Percentiles rank a stretch among this genome's conserved stretches.
Conservation (phyloP, 306 rosid species). For the Dryas octopetala region DNA sequence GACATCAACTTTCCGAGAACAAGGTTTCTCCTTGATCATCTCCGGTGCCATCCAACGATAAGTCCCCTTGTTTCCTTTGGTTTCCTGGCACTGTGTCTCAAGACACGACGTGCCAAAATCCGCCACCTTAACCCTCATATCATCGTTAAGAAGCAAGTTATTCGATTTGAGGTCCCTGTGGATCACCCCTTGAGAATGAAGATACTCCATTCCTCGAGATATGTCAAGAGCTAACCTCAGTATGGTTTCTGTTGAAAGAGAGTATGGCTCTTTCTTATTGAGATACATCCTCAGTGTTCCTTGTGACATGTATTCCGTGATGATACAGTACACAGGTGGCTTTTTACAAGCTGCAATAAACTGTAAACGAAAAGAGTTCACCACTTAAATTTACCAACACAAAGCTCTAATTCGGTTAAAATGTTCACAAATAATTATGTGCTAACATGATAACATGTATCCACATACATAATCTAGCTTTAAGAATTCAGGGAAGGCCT, state of each 20-base stretch:
- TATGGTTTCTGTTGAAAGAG: conserved; percentile 83
- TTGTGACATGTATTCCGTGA: conserved; percentile 98
- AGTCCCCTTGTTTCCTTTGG: conserved; percentile 98
- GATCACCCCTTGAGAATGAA: conserved; percentile 95
- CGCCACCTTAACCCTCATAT: conserved; percentile 97
- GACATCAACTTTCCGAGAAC: conserved; percentile 84
- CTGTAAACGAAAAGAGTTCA: conserved; percentile 31
- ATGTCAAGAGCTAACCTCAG: conserved; percentile 93
- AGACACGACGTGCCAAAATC: conserved; percentile 97
- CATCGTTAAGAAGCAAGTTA: conserved; percentile 91
- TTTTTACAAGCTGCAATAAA: conserved; percentile 96
- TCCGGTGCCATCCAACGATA: conserved; percentile 99
- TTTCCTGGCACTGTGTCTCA: conserved; percentile 78
- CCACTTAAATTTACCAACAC: background rate
- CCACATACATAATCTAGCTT: no score
- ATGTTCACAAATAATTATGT: background rate
- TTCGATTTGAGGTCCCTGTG: conserved; percentile 93
- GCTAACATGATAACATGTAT: background rate
- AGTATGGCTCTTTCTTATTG: conserved; percentile 96
- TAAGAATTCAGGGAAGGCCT: no score
- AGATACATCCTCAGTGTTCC: conserved; percentile 98
- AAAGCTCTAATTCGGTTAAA: no score
- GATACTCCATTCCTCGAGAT: conserved; percentile 97
- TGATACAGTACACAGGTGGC: conserved; percentile 95
- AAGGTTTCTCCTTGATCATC: conserved; percentile 91